Evolutionary conservation across 441 rosid species (phyloP).

Genomic region (Erysimum cheiri): DNA sequence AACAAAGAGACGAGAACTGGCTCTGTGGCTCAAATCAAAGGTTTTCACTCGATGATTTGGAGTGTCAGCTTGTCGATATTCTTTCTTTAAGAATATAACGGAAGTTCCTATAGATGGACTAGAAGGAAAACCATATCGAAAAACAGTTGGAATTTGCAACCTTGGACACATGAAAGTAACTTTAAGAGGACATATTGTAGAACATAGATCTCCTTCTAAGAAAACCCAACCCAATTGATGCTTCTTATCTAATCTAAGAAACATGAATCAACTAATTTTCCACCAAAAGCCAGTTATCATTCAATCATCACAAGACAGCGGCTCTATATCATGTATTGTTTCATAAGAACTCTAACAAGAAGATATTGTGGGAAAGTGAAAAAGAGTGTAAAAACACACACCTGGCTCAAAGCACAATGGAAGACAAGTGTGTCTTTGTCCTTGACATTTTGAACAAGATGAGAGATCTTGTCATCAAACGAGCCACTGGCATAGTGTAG

Average conservation of each 20-base stretch:
- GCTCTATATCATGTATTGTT: background rate
- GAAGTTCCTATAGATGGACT: constrained; percentile 3
- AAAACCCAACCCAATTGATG: background rate
- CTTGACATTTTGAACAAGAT: constrained; percentile 73
- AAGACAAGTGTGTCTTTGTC: constrained; percentile 95
- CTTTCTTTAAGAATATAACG: constrained; percentile 14
- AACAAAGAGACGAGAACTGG: constrained; percentile 7
- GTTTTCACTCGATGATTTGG: background rate
- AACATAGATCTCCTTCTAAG: background rate
- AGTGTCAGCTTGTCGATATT: background rate
- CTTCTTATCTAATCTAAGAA: constrained; percentile 7
- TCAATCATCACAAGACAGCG: background rate
- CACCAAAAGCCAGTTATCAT: constrained; percentile 8
- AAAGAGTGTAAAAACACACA: constrained; percentile 34
- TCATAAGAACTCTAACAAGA: constrained; percentile 11
- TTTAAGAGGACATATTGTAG: background rate
- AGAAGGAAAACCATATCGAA: background rate
- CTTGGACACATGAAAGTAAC: constrained; percentile 8
- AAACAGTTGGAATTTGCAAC: constrained; percentile 1
- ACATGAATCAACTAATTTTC: constrained; percentile 7
- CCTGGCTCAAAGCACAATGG: constrained; percentile 98
- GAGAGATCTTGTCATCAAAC: constrained; percentile 74
- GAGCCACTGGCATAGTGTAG: constrained; percentile 75
- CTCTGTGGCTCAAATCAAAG: background rate
- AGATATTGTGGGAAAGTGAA: background rate